Percentiles rank a stretch among this genome's conserved stretches.
phyloP scores from a whole-genome alignment of 2,329 filamentous ascomycete genomes.

The Pyricularia sp. region DNA sequence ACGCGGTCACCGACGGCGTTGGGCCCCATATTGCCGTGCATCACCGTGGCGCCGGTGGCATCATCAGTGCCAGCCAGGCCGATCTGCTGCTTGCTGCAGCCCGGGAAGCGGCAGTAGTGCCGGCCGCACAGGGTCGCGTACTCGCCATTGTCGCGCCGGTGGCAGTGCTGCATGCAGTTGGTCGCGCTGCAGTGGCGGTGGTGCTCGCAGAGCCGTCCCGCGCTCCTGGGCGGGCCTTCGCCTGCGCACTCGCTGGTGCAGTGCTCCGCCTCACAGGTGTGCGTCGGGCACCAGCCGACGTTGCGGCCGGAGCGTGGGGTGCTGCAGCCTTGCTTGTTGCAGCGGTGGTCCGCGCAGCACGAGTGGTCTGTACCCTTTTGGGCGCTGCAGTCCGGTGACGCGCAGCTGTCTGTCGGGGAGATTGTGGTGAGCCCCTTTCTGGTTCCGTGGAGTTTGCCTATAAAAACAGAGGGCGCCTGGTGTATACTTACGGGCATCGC shows the following conservation, averaged over 20 bases:
- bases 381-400: conserved; percentile 9
- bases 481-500: conserved; percentile 12
- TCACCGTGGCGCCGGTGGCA: neutral
- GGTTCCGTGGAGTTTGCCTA: neutral
- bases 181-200: conserved; percentile 9
- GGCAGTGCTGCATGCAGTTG: conserved; percentile 9
- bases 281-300: conserved; percentile 10
- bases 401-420: conserved; percentile 13
- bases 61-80: neutral
- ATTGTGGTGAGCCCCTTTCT: neutral
- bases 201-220: conserved; percentile 7
- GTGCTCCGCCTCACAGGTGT: conserved; percentile 10
- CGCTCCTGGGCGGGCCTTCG: conserved; percentile 4
- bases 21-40: neutral
- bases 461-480: neutral
- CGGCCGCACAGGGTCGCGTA: conserved; percentile 8
- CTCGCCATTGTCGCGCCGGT: conserved; percentile 7
- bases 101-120: conserved; percentile 9
- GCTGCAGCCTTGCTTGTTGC: conserved; percentile 8
- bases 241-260: conserved; percentile 9
- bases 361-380: conserved; percentile 3
- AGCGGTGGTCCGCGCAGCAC: conserved; percentile 10
- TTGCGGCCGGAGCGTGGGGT: conserved; percentile 4
- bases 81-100: conserved; percentile 5
- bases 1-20: neutral